These are phyloP conservation scores for Epichloe baconii DNA, from an alignment of 2,329 filamentous ascomycete genomes.

Conservation along the genomic window DNA sequence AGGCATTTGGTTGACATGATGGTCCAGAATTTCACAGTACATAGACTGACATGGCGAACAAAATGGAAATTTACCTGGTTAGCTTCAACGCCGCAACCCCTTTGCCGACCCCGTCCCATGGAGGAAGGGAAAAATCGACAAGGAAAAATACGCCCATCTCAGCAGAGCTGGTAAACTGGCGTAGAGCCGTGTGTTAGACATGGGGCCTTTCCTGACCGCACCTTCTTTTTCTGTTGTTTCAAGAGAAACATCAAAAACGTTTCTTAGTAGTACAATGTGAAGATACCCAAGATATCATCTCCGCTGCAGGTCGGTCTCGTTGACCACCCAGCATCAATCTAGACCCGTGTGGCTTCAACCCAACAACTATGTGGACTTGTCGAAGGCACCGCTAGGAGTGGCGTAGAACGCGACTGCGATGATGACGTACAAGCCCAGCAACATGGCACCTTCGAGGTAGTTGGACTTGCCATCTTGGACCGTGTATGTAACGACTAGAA, in stretches of 20 bases:
- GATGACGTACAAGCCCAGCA: slow-evolving; percentile 40
- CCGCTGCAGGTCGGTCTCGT: too few relatives aligned
- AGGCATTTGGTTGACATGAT: neutral
- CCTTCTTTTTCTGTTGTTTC: neutral
- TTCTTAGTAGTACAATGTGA: neutral
- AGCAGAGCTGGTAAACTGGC: neutral
- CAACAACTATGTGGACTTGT: slow-evolving; percentile 15
- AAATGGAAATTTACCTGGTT: neutral
- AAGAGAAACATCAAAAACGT: neutral
- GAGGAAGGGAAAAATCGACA: neutral
- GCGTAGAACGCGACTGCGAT: slow-evolving; percentile 49
- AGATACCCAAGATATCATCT: neutral
- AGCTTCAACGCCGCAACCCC: neutral
- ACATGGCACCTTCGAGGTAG: slow-evolving; percentile 70
- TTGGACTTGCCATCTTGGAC: slow-evolving; percentile 76
- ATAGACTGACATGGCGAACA: neutral
- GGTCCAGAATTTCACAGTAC: neutral
- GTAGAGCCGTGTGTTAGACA: neutral
- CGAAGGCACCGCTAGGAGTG: slow-evolving; percentile 35
- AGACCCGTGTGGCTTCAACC: neutral
- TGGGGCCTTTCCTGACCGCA: too few relatives aligned
- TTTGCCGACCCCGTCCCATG: neutral
- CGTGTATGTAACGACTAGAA: slow-evolving; percentile 61
- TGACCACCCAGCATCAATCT: neutral
- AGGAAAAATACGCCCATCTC: neutral